These are phyloP conservation scores for Sphaerostilbella broomeana DNA, from an alignment of 2,329 filamentous ascomycete species.

Conservation along the genomic window DNA sequence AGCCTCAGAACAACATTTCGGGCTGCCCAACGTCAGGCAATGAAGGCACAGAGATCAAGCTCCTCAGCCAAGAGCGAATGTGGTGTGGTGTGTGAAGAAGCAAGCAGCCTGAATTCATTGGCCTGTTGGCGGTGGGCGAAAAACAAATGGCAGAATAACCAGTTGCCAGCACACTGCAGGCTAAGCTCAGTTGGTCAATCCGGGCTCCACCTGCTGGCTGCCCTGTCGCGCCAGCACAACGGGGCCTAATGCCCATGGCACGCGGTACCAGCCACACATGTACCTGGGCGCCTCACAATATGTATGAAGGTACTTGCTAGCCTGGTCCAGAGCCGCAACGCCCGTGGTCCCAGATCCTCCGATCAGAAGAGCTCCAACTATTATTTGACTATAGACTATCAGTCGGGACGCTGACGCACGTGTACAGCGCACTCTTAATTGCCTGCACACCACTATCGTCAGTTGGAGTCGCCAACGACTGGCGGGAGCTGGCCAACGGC, in stretches of 20 bases:
- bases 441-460: neutral
- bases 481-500: too few relatives aligned
- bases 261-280: neutral
- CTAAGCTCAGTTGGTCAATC: neutral
- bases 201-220: fast-evolving
- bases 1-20: conserved; percentile 15
- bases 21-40: conserved; percentile 8
- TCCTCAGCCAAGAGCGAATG: conserved; percentile 10
- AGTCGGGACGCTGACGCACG: neutral
- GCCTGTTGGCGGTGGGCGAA: conserved; percentile 24
- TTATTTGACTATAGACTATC: too few relatives aligned
- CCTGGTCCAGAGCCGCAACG: neutral
- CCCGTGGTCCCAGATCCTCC: conserved; percentile 1
- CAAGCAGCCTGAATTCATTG: conserved; percentile 12
- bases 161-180: neutral
- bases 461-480: too few relatives aligned
- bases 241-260: conserved; percentile 1
- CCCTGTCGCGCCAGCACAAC: too few relatives aligned
- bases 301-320: neutral
- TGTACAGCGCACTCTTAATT: conserved; percentile 1
- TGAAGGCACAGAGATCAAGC: conserved; percentile 5
- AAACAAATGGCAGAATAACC: conserved; percentile 21
- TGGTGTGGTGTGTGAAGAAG: conserved; percentile 17
- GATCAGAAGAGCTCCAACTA: neutral
- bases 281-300: neutral